Conservation (phyloP, 768 basidiomycete species). For the Coprinopsis marcescibilis region DNA sequence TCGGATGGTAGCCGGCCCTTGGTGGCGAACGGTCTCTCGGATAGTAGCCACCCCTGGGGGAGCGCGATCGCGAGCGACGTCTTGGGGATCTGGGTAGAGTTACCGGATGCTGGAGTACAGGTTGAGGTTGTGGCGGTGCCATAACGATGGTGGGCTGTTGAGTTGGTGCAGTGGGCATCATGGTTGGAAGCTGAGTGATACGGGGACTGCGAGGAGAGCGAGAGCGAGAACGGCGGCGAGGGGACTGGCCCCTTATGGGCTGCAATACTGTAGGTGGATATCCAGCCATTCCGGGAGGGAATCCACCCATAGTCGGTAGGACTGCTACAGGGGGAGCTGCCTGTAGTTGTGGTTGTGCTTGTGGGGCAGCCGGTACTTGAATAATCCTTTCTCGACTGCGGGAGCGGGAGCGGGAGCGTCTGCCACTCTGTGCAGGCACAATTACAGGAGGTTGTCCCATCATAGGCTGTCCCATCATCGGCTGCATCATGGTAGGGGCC, state of each 20-base stretch:
- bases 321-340: background rate
- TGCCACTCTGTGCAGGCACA: background rate
- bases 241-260: no score
- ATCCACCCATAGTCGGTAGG: conserved; percentile 8
- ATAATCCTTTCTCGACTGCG: conserved; percentile 5
- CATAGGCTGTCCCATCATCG: background rate
- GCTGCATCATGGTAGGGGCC: conserved; percentile 8
- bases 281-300: conserved; percentile 14
- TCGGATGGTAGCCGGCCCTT: no score
- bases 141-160: conserved; percentile 8
- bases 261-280: conserved; percentile 5
- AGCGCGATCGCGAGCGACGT: no score
- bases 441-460: conserved; percentile 1
- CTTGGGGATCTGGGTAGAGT: no score
- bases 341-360: conserved; percentile 4
- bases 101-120: no score
- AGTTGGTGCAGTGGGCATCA: conserved; percentile 5
- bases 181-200: background rate
- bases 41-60: no score
- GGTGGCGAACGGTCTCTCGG: no score
- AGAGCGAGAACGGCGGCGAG: conserved; percentile 9
- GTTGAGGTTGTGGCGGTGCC: background rate
- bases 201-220: conserved; percentile 3
- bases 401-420: conserved; percentile 15
- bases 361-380: no score